Base-by-base conservation (phyloP, 2,329 filamentous ascomycete genomes). In the Bretziella fagacearum region DNA sequence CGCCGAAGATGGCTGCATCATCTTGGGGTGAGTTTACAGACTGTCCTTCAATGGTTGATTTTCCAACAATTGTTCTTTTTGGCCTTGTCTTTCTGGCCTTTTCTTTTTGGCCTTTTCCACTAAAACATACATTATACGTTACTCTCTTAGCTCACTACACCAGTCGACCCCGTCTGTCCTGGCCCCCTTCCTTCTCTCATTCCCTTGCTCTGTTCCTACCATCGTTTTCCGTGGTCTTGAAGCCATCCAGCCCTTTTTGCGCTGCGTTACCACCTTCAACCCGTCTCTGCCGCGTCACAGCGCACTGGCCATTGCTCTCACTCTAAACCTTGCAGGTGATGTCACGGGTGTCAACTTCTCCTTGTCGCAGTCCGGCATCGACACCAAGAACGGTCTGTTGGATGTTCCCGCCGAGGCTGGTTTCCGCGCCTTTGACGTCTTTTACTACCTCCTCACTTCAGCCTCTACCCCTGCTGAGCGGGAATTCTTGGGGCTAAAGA, bases 381-480 rank as follows among this genome's bases (percentile, higher is more conserved):
- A 98, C 59, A 91, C 86, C 0, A 65, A 70, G 17, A 77, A 77
- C 52, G 91, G 89, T 35, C 68, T 98, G 8, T 67, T 95, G 13
- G 77, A 82, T 48, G 76, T 98, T 13, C 84, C 91, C 0, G 63
- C 77, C 0, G 78, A 94, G 58, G 58, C 77, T 5, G 91, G 91
- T 10, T 85, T 85, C 62, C 79, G 91, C 52, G 91, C 89, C 3
- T 98, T 98, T 55, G 89, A 98, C 58, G 91, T 93, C 43, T 96
- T 98, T 59, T 96, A 98, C 65, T 96, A 95, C 57, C 75, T 98
- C 1, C 71, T 96, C 35, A 93, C 87, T 0, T 86, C 83, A n/a
- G 82, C 84, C 1, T 93, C 91, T 0, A 91, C 84, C 1, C 77
- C 81, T 3, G 80, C 85, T 1, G 91, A 98, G 64, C 73, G 85